A percentile compares a stretch with the other conserved stretches of the same genome.
Conservation (phyloP, 768 basidiomycete species). For the Kockovaella imperatae region DNA sequence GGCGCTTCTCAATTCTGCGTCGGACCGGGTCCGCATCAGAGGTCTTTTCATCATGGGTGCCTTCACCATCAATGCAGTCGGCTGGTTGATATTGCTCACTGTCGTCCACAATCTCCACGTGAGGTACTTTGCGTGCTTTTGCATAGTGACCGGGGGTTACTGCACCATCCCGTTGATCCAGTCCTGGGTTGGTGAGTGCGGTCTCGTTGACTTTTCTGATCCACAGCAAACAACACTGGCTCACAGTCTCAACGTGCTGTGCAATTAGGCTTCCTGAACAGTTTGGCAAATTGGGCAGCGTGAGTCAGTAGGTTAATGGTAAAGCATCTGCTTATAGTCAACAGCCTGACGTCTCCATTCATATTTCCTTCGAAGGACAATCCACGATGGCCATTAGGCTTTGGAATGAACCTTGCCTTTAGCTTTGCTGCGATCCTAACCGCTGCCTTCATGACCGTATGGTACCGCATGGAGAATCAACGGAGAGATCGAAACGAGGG, state of each 20-base stretch:
- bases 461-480: constrained; percentile 45
- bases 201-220: too few species aligned
- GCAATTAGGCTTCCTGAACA: constrained; percentile 46
- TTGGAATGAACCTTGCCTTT: constrained; percentile 45
- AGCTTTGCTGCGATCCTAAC: constrained; percentile 39
- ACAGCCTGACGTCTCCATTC: constrained; percentile 8
- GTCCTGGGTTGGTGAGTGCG: constrained; percentile 26
- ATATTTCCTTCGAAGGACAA: constrained; percentile 44
- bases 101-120: constrained; percentile 31
- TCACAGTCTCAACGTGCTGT: constrained; percentile 45
- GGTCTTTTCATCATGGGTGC: constrained; percentile 37
- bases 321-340: constrained; percentile 25
- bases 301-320: constrained; percentile 37
- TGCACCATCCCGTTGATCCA: constrained; percentile 24
- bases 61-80: constrained; percentile 42
- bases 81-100: constrained; percentile 41
- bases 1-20: constrained; percentile 33
- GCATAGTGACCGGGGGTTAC: constrained; percentile 40
- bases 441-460: constrained; percentile 38
- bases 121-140: constrained; percentile 46
- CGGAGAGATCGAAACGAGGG: constrained; percentile 43
- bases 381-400: constrained; percentile 43
- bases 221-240: constrained; percentile 32
- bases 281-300: constrained; percentile 45
- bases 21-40: constrained; percentile 33